These are phyloP conservation scores for Flaveria sonorensis DNA, from an alignment of 129 eudicot species.

Conservation along the genomic window DNA sequence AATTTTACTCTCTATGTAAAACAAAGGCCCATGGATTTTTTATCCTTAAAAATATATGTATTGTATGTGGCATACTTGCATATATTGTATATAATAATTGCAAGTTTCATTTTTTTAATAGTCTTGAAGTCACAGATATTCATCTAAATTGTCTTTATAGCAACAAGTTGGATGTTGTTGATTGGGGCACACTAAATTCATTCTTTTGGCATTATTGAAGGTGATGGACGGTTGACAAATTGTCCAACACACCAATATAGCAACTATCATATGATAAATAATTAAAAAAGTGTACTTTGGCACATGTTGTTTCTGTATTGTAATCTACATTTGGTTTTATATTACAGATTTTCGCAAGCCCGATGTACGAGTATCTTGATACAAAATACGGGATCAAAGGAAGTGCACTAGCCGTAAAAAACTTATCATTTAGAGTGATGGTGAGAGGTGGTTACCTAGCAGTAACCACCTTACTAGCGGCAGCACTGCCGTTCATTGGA, in stretches of 20 bases:
- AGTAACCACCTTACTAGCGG: slow-evolving; percentile 67
- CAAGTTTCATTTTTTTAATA: neutral
- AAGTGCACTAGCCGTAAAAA: slow-evolving; percentile 58
- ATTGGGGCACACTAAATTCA: neutral
- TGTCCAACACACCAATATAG: neutral
- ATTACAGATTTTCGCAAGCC: slow-evolving; percentile 87
- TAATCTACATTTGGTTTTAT: neutral
- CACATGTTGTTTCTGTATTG: neutral
- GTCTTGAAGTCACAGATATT: neutral
- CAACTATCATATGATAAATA: neutral
- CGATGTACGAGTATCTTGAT: slow-evolving; percentile 92
- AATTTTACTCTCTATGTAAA: too few relatives aligned
- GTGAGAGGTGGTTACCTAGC: slow-evolving; percentile 83
- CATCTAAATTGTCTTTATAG: neutral
- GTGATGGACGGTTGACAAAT: neutral
- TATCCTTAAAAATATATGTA: too few relatives aligned
- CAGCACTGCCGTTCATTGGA: slow-evolving; percentile 84
- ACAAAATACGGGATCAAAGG: slow-evolving; percentile 82
- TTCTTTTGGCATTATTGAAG: neutral
- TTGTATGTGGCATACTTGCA: too few relatives aligned
- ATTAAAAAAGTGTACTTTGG: neutral
- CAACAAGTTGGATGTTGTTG: neutral
- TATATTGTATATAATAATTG: neutral
- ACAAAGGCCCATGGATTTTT: too few relatives aligned
- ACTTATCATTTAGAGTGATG: slow-evolving; percentile 60